These are phyloP conservation scores for Xylaria hypoxylon DNA, from an alignment of 2,329 filamentous ascomycete species.

Conservation along the genomic window DNA sequence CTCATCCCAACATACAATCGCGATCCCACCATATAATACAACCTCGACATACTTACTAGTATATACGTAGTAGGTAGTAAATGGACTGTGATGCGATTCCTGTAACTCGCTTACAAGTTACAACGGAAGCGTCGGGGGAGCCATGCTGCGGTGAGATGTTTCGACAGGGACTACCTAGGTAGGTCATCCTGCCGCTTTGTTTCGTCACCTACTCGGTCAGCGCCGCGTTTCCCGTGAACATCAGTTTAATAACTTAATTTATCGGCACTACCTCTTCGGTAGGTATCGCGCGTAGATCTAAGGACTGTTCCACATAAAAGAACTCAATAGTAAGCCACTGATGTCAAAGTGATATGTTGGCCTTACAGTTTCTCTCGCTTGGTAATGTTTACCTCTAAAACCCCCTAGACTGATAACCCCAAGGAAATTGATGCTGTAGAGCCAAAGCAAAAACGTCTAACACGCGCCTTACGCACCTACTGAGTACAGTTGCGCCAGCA, in stretches of 20 bases:
- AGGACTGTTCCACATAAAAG: neutral
- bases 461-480: neutral
- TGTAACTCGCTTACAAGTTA: neutral
- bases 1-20: neutral
- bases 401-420: too few species aligned
- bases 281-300: neutral
- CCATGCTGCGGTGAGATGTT: slow-evolving; percentile 22
- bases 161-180: slow-evolving; percentile 12
- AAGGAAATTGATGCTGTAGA: too few species aligned
- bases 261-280: neutral
- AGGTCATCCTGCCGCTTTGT: slow-evolving; percentile 10
- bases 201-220: slow-evolving; percentile 14
- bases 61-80: too few species aligned
- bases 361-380: neutral
- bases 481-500: neutral
- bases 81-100: neutral
- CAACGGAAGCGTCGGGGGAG: slow-evolving; percentile 12
- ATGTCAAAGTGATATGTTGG: neutral
- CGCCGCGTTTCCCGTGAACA: slow-evolving; percentile 9
- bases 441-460: neutral
- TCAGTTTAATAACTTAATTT: slow-evolving; percentile 2
- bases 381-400: neutral
- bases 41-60: neutral
- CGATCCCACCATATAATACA: slow-evolving; percentile 7
- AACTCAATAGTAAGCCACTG: neutral